Evolutionary conservation across 2,329 filamentous ascomycete genomes (phyloP).

Genomic region (Alternaria sp.): DNA sequence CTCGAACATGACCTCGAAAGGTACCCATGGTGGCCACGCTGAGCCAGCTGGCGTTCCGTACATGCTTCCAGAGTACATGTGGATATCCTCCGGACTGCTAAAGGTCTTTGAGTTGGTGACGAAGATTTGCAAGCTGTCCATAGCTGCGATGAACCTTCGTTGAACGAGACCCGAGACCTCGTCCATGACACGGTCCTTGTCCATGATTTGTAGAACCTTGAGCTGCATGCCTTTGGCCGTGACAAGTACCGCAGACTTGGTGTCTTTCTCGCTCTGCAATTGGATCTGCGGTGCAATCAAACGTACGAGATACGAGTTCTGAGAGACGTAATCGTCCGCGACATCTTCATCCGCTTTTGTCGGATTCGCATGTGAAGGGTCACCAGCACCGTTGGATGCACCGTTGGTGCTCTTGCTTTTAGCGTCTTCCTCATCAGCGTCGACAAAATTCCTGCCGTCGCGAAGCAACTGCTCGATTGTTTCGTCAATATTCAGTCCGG

Average conservation of each 20-base stretch:
- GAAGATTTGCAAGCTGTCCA: constrained; percentile 98
- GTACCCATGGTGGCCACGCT: constrained; percentile 97
- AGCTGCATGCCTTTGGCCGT: constrained; percentile 98
- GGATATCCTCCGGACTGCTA: constrained; percentile 76
- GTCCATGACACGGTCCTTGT: constrained; percentile 90
- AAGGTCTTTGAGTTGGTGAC: constrained; percentile 95
- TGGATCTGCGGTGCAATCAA: constrained; percentile 98
- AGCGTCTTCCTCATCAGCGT: constrained; percentile 65
- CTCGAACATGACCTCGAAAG: constrained; percentile 98
- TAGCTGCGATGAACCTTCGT: constrained; percentile 88
- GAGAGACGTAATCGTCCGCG: constrained; percentile 83
- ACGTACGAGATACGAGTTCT: constrained; percentile 93
- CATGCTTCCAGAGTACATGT: constrained; percentile 91
- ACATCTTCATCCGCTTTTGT: constrained; percentile 63
- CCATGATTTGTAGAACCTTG: constrained; percentile 97
- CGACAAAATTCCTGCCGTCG: constrained; percentile 83
- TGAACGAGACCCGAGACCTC: constrained; percentile 95
- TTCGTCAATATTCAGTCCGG: constrained; percentile 75
- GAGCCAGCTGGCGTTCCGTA: constrained; percentile 87
- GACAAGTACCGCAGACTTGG: constrained; percentile 93
- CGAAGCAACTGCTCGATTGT: constrained; percentile 84
- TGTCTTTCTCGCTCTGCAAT: constrained; percentile 97
- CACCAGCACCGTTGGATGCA: constrained; percentile 2
- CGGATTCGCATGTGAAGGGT: constrained; percentile 22
- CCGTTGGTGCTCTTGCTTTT: constrained; percentile 3